Evolutionary conservation across 306 rosid species (phyloP).

Genomic region (Acacia crassicarpa): DNA sequence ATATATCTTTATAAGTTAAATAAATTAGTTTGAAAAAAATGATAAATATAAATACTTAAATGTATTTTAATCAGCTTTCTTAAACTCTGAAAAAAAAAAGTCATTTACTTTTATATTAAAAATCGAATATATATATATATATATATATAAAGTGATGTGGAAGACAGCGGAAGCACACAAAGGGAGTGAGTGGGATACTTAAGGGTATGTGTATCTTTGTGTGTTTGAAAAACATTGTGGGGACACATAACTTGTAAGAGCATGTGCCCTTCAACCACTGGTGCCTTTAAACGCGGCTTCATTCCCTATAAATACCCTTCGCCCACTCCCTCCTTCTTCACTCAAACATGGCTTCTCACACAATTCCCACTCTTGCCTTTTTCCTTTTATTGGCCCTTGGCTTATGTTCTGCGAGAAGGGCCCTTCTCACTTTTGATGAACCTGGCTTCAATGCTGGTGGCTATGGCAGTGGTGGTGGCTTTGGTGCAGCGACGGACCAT

Average conservation of each 20-base stretch:
- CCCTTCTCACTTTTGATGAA: slow-evolving; percentile 44
- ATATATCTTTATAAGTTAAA: too few species aligned
- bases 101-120: too few species aligned
- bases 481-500: slow-evolving; percentile 9
- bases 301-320: slow-evolving; percentile 54
- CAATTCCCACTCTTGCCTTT: slow-evolving; percentile 38
- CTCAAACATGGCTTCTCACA: slow-evolving; percentile 36
- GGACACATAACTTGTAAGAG: slow-evolving; percentile 32
- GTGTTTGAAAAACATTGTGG: slow-evolving; percentile 29
- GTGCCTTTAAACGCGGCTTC: slow-evolving; percentile 34
- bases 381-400: slow-evolving; percentile 50
- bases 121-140: too few species aligned
- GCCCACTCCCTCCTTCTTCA: slow-evolving; percentile 20
- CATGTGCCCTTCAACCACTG: slow-evolving; percentile 62
- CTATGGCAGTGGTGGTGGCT: slow-evolving; percentile 35
- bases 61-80: too few species aligned
- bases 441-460: slow-evolving; percentile 20
- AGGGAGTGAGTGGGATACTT: not conserved
- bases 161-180: slow-evolving; percentile 69
- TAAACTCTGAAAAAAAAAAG: too few species aligned
- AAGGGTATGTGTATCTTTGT: not conserved
- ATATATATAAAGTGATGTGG: slow-evolving; percentile 34
- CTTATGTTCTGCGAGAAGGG: slow-evolving; percentile 58
- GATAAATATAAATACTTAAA: too few species aligned
- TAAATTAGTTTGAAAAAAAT: too few species aligned